Conservation (phyloP, 2,329 filamentous ascomycete species). For the Calonectria hawksworthii region DNA sequence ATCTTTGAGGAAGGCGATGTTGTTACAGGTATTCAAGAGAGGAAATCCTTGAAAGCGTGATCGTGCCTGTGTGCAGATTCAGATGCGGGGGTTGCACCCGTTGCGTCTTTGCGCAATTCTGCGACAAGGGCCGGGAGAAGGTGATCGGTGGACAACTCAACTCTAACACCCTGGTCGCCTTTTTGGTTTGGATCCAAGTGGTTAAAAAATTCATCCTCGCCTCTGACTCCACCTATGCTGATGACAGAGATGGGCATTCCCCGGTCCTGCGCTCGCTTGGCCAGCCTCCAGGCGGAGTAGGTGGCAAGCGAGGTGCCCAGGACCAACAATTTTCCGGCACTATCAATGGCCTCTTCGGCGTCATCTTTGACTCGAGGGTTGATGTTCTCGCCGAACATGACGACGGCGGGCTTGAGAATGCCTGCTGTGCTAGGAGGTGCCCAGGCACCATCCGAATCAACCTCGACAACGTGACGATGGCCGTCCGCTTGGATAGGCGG, state of each 20-base stretch:
- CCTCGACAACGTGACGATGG: constrained; percentile 70
- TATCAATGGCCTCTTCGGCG: constrained; percentile 85
- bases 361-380: constrained; percentile 75
- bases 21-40: constrained; percentile 61
- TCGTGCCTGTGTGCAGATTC: constrained; percentile 41
- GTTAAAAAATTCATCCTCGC: constrained; percentile 80
- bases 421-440: constrained; percentile 75
- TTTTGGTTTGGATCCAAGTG: constrained; percentile 65
- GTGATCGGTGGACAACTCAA: constrained; percentile 70
- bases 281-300: constrained; percentile 93
- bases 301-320: constrained; percentile 93
- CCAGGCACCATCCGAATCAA: constrained; percentile 88
- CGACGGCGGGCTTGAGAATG: constrained; percentile 90
- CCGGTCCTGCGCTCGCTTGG: constrained; percentile 84
- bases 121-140: constrained; percentile 71
- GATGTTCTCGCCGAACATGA: constrained; percentile 97
- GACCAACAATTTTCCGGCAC: constrained; percentile 80
- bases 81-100: constrained; percentile 20
- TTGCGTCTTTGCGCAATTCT: constrained; percentile 56
- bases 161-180: constrained; percentile 67
- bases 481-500: constrained; percentile 72
- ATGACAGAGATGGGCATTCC: constrained; percentile 89
- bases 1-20: constrained; percentile 26
- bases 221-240: constrained; percentile 87
- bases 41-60: constrained; percentile 70